Evolutionary conservation across 2,329 filamentous ascomycete species (phyloP).

Genomic region (Penicillium sp.): DNA sequence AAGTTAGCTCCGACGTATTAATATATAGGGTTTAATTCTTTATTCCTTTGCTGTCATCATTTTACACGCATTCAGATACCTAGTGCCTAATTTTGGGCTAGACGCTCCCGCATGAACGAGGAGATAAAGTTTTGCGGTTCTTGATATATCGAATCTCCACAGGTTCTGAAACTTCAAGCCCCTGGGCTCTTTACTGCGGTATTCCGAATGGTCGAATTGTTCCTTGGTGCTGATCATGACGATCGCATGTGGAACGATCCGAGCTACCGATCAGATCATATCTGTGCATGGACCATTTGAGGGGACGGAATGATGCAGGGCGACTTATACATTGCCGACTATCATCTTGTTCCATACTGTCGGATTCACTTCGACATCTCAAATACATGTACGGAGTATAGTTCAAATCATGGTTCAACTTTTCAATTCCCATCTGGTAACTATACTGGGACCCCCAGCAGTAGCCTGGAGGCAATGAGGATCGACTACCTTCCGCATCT

Average conservation of each 20-base stretch:
- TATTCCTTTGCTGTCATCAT: neutral
- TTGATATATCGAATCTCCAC: conserved; percentile 2
- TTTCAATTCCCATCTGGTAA: no score
- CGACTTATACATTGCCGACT: neutral
- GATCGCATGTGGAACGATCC: conserved; percentile 2
- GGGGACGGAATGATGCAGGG: neutral
- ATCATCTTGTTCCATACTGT: neutral
- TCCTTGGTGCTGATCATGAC: conserved; percentile 1
- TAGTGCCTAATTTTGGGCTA: neutral
- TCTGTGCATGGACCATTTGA: neutral
- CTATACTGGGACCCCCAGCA: no score
- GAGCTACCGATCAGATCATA: neutral
- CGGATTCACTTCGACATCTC: no score
- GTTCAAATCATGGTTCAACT: no score
- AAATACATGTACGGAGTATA: no score
- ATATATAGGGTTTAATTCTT: neutral
- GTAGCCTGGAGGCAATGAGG: neutral
- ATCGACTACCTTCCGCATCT: neutral
- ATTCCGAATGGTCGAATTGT: neutral
- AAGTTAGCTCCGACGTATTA: neutral
- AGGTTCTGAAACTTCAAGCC: conserved; percentile 1
- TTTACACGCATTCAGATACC: neutral
- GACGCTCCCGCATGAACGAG: neutral
- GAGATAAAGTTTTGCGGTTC: neutral
- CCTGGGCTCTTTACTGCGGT: neutral